Percentiles rank a stretch among this genome's conserved stretches.
Conservation (phyloP, 164 flowering plant species). For the Annona cherimola region DNA sequence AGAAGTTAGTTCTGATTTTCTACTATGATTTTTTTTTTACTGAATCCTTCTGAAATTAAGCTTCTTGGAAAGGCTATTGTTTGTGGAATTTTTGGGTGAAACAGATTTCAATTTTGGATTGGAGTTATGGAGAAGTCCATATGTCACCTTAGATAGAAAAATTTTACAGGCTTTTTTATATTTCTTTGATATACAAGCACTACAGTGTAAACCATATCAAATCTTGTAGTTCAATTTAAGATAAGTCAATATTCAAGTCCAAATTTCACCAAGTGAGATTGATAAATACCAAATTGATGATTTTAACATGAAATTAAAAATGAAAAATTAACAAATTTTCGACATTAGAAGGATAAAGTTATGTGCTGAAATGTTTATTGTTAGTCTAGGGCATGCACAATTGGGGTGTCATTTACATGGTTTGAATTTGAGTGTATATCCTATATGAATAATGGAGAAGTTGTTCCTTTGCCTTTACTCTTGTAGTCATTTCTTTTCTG, state of each 20-base stretch:
- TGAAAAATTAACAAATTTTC: background rate
- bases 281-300: background rate
- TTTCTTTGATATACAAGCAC: background rate
- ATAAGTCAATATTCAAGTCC: background rate
- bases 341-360: background rate
- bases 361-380: too few species aligned
- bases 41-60: background rate
- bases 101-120: background rate
- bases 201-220: background rate
- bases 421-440: background rate
- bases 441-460: background rate
- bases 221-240: background rate
- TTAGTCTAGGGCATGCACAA: background rate
- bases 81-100: background rate
- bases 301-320: background rate
- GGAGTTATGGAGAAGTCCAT: background rate
- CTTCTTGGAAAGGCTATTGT: background rate
- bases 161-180: background rate
- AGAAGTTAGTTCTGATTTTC: too few species aligned
- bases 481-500: background rate
- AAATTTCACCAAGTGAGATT: background rate
- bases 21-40: background rate
- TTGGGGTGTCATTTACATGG: background rate
- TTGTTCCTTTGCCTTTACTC: background rate
- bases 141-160: background rate